phyloP scores from a whole-genome alignment of 73 alveolate genomes.

The Stentor roeselii region DNA sequence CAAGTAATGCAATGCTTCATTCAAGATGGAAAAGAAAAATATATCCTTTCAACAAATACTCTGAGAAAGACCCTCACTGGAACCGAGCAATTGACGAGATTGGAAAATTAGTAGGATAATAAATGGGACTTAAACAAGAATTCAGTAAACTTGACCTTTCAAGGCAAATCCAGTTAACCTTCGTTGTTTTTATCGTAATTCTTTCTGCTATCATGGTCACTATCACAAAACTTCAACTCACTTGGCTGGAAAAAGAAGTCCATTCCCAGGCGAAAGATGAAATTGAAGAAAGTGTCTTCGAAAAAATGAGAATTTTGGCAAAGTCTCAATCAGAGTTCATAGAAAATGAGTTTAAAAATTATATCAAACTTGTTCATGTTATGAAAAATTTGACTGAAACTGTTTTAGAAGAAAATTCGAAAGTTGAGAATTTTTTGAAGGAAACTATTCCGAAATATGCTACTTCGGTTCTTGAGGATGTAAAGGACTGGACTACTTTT shows the following conservation, averaged over 20 bases:
- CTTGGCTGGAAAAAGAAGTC: background rate
- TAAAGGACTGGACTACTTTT: background rate
- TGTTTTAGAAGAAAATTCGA: background rate
- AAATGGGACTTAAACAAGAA: too few species aligned
- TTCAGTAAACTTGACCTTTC: background rate
- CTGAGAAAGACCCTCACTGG: background rate
- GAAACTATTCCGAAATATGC: background rate
- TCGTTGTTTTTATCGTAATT: background rate
- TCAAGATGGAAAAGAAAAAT: background rate
- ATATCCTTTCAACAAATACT: background rate
- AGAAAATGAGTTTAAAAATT: background rate
- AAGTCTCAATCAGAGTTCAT: background rate
- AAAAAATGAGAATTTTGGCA: background rate
- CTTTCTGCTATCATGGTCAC: background rate
- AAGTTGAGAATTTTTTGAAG: too few species aligned
- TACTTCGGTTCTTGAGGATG: background rate
- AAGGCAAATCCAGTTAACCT: constrained; percentile 6
- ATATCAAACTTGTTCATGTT: background rate
- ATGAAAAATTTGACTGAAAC: background rate
- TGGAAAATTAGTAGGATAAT: too few species aligned
- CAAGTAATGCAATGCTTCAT: background rate
- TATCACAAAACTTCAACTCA: background rate
- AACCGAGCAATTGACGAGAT: background rate
- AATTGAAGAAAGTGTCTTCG: background rate
- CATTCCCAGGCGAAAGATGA: background rate